These are phyloP conservation scores for Coprinopsis strossmayeri DNA, from an alignment of 768 basidiomycete species.

Conservation along the genomic window DNA sequence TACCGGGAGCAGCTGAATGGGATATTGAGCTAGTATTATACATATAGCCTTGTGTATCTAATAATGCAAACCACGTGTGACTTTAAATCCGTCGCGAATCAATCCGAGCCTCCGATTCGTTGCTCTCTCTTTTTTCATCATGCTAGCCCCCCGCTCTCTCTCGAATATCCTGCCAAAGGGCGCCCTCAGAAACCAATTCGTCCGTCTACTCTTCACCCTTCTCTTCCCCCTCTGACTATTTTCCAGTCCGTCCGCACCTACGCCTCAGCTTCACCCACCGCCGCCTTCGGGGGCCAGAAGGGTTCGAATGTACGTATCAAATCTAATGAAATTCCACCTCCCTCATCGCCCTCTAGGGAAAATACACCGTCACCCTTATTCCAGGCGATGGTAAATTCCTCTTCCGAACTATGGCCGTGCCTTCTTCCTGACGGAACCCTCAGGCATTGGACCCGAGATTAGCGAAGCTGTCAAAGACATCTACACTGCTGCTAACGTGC, in stretches of 20 bases:
- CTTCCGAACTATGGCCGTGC: not conserved
- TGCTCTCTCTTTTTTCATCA: slow-evolving; percentile 25
- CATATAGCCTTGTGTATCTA: too few relatives aligned
- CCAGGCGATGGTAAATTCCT: slow-evolving; percentile 84
- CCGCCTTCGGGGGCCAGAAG: slow-evolving; percentile 88
- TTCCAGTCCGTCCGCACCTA: slow-evolving; percentile 41
- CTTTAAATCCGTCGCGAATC: slow-evolving; percentile 8
- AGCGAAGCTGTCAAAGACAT: slow-evolving; percentile 93
- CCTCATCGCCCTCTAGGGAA: slow-evolving; percentile 52
- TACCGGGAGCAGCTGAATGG: slow-evolving; percentile 89
- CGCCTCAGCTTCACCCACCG: slow-evolving; percentile 77
- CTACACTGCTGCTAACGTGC: slow-evolving; percentile 80
- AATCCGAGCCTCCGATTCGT: slow-evolving; percentile 13
- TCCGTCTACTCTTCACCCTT: slow-evolving; percentile 22
- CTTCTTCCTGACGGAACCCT: not conserved
- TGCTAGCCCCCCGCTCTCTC: slow-evolving; percentile 58
- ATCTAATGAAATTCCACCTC: not conserved
- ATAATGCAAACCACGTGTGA: slow-evolving; percentile 14
- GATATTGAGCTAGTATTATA: slow-evolving; percentile 51
- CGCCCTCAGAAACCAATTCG: slow-evolving; percentile 42
- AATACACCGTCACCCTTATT: slow-evolving; percentile 94
- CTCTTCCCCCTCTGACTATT: slow-evolving; percentile 26
- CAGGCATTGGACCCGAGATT: slow-evolving; percentile 98
- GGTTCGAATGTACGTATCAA: slow-evolving; percentile 63
- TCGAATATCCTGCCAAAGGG: slow-evolving; percentile 44